A percentile compares a stretch with the other conserved stretches of the same genome.
These are phyloP conservation scores for Pleurotus platypus DNA, from an alignment of 768 basidiomycete genomes.

Conservation along the genomic window DNA sequence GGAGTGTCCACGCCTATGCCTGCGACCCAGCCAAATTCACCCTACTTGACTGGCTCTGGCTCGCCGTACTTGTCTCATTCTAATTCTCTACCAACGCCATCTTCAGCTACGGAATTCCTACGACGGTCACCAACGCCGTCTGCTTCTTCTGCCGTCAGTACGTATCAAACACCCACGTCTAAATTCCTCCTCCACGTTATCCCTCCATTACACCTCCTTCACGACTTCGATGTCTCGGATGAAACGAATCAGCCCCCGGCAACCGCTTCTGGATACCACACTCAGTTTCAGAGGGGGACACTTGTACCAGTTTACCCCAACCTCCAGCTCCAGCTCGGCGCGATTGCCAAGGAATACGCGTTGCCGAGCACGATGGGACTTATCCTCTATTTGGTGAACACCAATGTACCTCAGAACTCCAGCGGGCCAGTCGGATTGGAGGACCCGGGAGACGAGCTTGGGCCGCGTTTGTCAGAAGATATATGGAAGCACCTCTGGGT, in stretches of 20 bases:
- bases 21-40: slow-evolving; percentile 28
- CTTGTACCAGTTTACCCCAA: slow-evolving; percentile 84
- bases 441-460: slow-evolving; percentile 49
- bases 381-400: slow-evolving; percentile 72
- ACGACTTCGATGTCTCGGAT: slow-evolving; percentile 44
- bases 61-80: slow-evolving; percentile 29
- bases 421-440: slow-evolving; percentile 15
- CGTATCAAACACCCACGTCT: slow-evolving; percentile 43
- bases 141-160: slow-evolving; percentile 33
- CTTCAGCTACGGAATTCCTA: slow-evolving; percentile 30
- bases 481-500: slow-evolving; percentile 88
- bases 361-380: slow-evolving; percentile 84
- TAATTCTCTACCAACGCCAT: slow-evolving; percentile 22
- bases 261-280: slow-evolving; percentile 70
- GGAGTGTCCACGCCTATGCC: slow-evolving; percentile 77
- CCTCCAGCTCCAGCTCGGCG: slow-evolving; percentile 75
- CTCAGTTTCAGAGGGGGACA: slow-evolving; percentile 79
- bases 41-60: not conserved
- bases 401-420: slow-evolving; percentile 13
- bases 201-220: slow-evolving; percentile 71
- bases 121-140: slow-evolving; percentile 53
- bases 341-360: slow-evolving; percentile 92
- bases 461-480: slow-evolving; percentile 82
- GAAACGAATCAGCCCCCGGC: slow-evolving; percentile 51
- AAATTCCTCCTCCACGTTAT: slow-evolving; percentile 81